A percentile compares a stretch with the other conserved stretches of the same genome.
Conservation (phyloP, 176 grass and related monocot species). For the Paspalum notatum region DNA sequence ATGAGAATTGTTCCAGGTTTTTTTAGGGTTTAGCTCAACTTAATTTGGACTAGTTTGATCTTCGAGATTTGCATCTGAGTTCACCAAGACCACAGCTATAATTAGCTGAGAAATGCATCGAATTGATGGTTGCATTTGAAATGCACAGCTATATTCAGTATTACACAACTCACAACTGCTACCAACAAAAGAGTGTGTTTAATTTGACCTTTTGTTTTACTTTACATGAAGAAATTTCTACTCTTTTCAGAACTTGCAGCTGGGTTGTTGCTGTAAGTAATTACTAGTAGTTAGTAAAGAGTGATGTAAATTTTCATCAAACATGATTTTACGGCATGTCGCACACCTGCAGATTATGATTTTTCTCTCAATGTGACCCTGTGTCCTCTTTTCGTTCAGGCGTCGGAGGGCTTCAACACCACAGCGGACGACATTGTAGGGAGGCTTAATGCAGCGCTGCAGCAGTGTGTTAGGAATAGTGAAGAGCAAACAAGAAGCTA, state of each 20-base stretch:
- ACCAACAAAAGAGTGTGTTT: not conserved
- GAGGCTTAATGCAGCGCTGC: not conserved
- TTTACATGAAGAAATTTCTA: not conserved
- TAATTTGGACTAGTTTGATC: not conserved
- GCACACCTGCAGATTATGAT: not conserved
- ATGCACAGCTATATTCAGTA: not conserved
- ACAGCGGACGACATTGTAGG: constrained; percentile 29
- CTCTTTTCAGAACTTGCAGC: not conserved
- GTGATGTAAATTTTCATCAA: not conserved
- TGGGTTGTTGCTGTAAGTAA: not conserved
- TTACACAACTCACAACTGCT: not conserved
- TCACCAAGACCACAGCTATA: not conserved
- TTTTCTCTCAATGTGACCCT: not conserved
- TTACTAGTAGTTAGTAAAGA: too few relatives aligned
- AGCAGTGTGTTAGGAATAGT: not conserved
- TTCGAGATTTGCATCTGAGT: not conserved
- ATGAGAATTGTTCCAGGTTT: not conserved
- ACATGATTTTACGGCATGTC: not conserved
- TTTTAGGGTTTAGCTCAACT: not conserved
- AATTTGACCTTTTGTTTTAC: too few relatives aligned
- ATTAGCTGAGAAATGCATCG: not conserved
- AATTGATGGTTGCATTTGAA: not conserved
- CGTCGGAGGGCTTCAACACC: not conserved
- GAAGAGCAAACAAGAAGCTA: not conserved
- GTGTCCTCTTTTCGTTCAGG: not conserved